phyloP scores from a whole-genome alignment of 805 yeast species.

The Candida qinlingensis region DNA sequence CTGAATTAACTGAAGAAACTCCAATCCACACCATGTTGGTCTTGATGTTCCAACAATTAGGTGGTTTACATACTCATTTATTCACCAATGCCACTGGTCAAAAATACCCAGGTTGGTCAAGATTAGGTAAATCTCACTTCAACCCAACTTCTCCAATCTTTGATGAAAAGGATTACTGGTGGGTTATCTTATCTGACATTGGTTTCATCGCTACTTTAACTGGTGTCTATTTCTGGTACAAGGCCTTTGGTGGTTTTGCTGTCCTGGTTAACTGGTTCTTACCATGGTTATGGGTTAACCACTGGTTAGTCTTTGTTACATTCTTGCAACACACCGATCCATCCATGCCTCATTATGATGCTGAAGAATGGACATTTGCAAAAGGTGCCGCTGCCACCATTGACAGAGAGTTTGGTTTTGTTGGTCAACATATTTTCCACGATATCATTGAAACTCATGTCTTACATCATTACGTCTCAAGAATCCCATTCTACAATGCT shows the following conservation, averaged over 20 bases:
- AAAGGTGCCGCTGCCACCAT: constrained; percentile 65
- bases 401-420: constrained; percentile 55
- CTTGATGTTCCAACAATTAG: constrained; percentile 48
- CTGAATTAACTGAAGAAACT: constrained; percentile 49
- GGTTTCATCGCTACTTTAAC: constrained; percentile 43
- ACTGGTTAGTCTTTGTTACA: constrained; percentile 61
- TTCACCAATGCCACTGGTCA: constrained; percentile 55
- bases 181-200: constrained; percentile 47
- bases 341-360: constrained; percentile 53
- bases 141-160: constrained; percentile 52
- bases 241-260: constrained; percentile 42
- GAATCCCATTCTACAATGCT: constrained; percentile 85
- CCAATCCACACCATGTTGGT: constrained; percentile 42
- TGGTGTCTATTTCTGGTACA: constrained; percentile 48
- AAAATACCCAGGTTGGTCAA: constrained; percentile 37
- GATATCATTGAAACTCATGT: constrained; percentile 91
- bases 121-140: constrained; percentile 43
- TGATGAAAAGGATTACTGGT: constrained; percentile 51
- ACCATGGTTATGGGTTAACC: constrained; percentile 57
- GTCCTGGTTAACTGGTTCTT: constrained; percentile 50
- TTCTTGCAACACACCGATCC: constrained; percentile 60
- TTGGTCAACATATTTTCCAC: constrained; percentile 72
- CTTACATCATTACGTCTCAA: constrained; percentile 74
- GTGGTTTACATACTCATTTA: constrained; percentile 49
- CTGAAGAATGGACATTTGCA: constrained; percentile 55